Evolutionary conservation across 306 rosid species (phyloP).

Genomic region (Rosa lucieae): DNA sequence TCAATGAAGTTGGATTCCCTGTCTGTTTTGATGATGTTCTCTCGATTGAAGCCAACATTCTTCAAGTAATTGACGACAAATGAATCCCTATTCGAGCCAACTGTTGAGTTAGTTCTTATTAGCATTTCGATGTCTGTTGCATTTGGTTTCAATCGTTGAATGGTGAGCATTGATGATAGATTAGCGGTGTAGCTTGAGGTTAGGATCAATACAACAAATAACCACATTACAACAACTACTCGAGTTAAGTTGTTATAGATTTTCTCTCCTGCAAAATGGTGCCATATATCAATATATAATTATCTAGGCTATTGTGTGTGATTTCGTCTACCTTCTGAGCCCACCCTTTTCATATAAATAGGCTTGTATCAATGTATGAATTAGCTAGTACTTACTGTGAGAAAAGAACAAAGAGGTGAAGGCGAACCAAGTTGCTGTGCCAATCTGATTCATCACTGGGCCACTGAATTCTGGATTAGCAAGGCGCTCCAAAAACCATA

Average conservation of each 20-base stretch:
- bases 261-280: slow-evolving; percentile 42
- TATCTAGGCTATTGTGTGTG: too few species aligned
- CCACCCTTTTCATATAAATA: not conserved
- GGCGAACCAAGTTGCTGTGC: slow-evolving; percentile 60
- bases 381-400: slow-evolving; percentile 50
- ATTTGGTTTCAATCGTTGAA: slow-evolving; percentile 35
- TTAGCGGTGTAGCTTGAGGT: slow-evolving; percentile 72
- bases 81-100: slow-evolving; percentile 51
- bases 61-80: slow-evolving; percentile 33
- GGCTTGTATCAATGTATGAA: too few species aligned
- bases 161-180: slow-evolving; percentile 69
- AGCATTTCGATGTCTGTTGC: slow-evolving; percentile 38
- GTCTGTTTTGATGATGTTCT: slow-evolving; percentile 16
- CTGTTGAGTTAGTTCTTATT: slow-evolving; percentile 34
- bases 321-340: too few species aligned
- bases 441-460: slow-evolving; percentile 47
- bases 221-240: slow-evolving; percentile 54
- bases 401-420: slow-evolving; percentile 76
- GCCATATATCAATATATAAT: not conserved
- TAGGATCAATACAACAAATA: slow-evolving; percentile 53
- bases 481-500: slow-evolving; percentile 61
- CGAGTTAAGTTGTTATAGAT: slow-evolving; percentile 45
- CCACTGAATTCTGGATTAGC: slow-evolving; percentile 58
- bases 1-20: slow-evolving; percentile 27
- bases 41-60: not conserved